These are phyloP conservation scores for Spongispora temasekensis DNA, from an alignment of 1,284 basidiomycete genomes.

Conservation along the genomic window DNA sequence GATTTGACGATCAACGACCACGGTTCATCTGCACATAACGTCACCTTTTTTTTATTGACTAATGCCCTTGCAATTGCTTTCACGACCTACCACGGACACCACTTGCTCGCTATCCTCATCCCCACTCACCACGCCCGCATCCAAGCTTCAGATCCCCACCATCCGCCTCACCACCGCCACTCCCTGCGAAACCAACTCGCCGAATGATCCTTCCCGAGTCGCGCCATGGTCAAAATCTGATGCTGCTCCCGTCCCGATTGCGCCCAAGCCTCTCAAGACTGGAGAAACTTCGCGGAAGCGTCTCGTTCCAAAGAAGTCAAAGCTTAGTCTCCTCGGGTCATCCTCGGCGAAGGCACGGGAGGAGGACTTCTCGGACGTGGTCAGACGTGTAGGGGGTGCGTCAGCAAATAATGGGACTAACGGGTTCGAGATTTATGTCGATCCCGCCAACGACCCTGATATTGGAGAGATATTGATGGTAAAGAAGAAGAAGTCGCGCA, in stretches of 20 bases:
- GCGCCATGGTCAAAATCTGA: slow-evolving; percentile 38
- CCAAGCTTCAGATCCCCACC: slow-evolving; percentile 49
- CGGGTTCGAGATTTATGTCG: slow-evolving; percentile 74
- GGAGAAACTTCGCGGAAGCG: slow-evolving; percentile 45
- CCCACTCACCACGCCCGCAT: slow-evolving; percentile 29
- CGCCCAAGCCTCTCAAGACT: slow-evolving; percentile 28
- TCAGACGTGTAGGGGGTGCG: slow-evolving; percentile 55
- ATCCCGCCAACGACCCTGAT: slow-evolving; percentile 63
- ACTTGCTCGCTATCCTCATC: slow-evolving; percentile 32
- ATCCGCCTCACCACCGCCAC: slow-evolving; percentile 70
- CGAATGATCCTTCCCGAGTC: slow-evolving; percentile 36
- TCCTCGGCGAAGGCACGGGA: slow-evolving; percentile 37
- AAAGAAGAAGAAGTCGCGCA: slow-evolving; percentile 76
- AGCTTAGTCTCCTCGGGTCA: slow-evolving; percentile 54
- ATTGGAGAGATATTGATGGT: slow-evolving; percentile 70
- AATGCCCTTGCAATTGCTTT: slow-evolving; percentile 35
- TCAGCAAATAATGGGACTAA: slow-evolving; percentile 43
- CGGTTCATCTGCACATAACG: slow-evolving; percentile 28
- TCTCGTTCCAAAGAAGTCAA: slow-evolving; percentile 76
- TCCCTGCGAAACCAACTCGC: slow-evolving; percentile 53
- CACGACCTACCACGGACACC: slow-evolving; percentile 30
- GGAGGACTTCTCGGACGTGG: slow-evolving; percentile 62
- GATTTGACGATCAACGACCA: slow-evolving; percentile 21
- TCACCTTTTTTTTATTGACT: slow-evolving; percentile 18
- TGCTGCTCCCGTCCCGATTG: slow-evolving; percentile 35